Evolutionary conservation across 1,284 basidiomycete species (phyloP).

Genomic region (Moesziomyces sp.): DNA sequence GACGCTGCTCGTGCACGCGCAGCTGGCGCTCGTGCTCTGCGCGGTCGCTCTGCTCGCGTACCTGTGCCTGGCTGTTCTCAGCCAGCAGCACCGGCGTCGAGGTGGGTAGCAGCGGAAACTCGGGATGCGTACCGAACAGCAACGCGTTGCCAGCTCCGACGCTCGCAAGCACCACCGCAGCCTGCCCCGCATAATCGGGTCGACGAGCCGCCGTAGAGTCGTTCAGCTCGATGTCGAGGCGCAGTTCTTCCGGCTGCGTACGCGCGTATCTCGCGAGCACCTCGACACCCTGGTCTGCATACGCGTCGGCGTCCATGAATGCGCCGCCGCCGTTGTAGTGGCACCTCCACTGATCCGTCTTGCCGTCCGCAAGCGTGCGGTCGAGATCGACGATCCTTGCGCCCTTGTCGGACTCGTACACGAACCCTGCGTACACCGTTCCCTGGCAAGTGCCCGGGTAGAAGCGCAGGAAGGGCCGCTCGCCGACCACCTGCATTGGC

Average conservation of each 20-base stretch:
- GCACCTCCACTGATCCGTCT: constrained; percentile 30
- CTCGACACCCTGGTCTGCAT: constrained; percentile 50
- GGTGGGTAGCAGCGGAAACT: constrained; percentile 71
- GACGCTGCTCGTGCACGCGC: constrained; percentile 24
- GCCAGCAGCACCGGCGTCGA: constrained; percentile 40
- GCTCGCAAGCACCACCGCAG: constrained; percentile 72
- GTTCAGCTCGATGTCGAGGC: constrained; percentile 33
- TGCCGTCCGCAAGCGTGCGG: constrained; percentile 27
- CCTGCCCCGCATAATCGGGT: constrained; percentile 44
- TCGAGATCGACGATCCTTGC: constrained; percentile 68
- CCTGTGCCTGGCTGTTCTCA: constrained; percentile 16
- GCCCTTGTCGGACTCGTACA: constrained; percentile 71
- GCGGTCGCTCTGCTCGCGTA: constrained; percentile 14
- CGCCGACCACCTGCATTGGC: constrained; percentile 70
- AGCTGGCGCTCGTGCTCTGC: constrained; percentile 24
- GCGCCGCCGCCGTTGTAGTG: constrained; percentile 74
- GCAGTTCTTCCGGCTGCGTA: constrained; percentile 38
- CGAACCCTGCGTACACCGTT: constrained; percentile 74
- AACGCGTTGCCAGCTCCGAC: constrained; percentile 74
- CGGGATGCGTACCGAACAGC: constrained; percentile 76
- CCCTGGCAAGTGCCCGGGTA: constrained; percentile 73
- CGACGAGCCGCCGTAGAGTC: neutral
- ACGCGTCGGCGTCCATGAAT: constrained; percentile 68
- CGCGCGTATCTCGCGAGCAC: constrained; percentile 70
- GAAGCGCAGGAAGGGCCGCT: constrained; percentile 72